phyloP scores from a whole-genome alignment of 2,329 filamentous ascomycete genomes.

The Xylaria sp. region DNA sequence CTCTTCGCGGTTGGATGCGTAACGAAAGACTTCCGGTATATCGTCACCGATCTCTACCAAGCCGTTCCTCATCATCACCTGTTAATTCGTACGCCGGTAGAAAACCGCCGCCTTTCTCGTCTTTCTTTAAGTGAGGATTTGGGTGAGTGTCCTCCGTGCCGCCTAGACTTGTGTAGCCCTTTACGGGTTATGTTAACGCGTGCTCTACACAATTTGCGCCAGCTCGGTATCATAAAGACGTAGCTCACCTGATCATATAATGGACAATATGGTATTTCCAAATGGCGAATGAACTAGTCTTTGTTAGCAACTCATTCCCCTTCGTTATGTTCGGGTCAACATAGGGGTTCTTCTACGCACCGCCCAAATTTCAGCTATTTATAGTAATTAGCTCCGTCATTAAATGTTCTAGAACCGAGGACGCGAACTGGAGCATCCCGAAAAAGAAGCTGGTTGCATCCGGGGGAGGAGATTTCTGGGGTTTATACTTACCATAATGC shows the following conservation, averaged over 20 bases:
- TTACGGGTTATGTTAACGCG: conserved; percentile 27
- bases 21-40: conserved; percentile 7
- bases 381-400: conserved; percentile 26
- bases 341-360: conserved; percentile 24
- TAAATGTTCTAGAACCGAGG: not conserved
- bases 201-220: not conserved
- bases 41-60: conserved; percentile 72
- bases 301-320: conserved; percentile 24
- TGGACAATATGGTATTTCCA: conserved; percentile 84
- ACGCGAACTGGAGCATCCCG: no score
- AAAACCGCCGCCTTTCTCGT: conserved; percentile 57
- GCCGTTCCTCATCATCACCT: conserved; percentile 79
- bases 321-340: not conserved
- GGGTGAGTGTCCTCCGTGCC: conserved; percentile 89
- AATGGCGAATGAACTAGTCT: conserved; percentile 77
- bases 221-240: no score
- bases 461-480: not conserved
- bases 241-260: conserved; percentile 73
- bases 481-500: conserved; percentile 70
- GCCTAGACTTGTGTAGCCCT: conserved; percentile 90
- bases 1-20: conserved; percentile 1
- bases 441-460: not conserved
- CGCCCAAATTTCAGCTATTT: conserved; percentile 39
- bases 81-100: conserved; percentile 80
- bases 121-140: conserved; percentile 76